Evolutionary conservation across 106 monocot species (phyloP), one percentile per base, ranked within the genome.

Genomic region (Phalaenopsis aphrodite): DNA sequence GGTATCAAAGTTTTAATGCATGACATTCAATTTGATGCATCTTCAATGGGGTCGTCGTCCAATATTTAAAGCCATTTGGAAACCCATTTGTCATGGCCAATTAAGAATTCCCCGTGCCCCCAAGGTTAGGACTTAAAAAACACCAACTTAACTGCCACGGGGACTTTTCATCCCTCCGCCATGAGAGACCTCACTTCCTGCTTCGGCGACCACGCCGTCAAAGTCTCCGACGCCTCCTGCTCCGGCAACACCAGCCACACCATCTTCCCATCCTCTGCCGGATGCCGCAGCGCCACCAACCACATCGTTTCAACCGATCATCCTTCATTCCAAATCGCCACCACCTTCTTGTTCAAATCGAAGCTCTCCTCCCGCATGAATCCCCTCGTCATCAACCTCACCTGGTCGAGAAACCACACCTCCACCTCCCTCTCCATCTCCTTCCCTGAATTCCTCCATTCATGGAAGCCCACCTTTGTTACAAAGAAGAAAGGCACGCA

Each of bases 151-250:
- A 52, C 52, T 52, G 19, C 61, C 61, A 61, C 21, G n/a, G 5
- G 61, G 61, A 8, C 7, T 30, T 0, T 10, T 21, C 21, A 8
- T 2, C 12, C 11, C 52, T 12, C 64, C 71, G 15, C 71, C 39
- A 85, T 90, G 90, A 85, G 85, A 76, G 87, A 85, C 72, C 78
- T 91, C 9, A 82, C 79, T 18, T 84, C 84, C 19, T 91, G 90
- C 79, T 87, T 87, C 87, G 80, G 79, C 84, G 85, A 87, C 38
- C 85, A 87, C 37, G 87, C 90, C 64, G 80, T 91, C 75, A 86
- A 84, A 15, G 84, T 89, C 71, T 23, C 74, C 74, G 82, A 87
- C 56, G 64, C 84, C 36, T 79, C 87, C 1, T 84, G 88, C 65
- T 78, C 82, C 21, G 80, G 80, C 84, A 12, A 65, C 66, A 19